These are phyloP conservation scores for apple (Malus domestica) DNA, from an alignment of 306 rosid species.

Conservation along the genomic window DNA sequence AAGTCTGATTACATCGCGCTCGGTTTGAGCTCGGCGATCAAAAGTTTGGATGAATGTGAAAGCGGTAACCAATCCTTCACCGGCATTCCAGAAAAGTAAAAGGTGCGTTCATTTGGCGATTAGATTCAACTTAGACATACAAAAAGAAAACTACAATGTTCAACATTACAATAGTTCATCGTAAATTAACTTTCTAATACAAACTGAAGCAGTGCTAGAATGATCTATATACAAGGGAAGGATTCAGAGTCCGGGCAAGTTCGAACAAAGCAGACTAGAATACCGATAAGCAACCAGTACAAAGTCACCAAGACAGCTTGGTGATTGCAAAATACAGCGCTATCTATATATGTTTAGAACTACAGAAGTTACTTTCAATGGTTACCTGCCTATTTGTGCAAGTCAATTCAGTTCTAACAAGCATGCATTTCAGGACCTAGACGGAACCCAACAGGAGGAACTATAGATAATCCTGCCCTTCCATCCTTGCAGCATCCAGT, in stretches of 20 bases:
- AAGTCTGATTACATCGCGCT: too few species aligned
- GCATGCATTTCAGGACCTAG: conserved; percentile 16
- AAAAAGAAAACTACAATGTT: neutral
- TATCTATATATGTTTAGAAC: neutral
- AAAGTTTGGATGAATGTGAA: neutral
- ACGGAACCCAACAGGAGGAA: conserved; percentile 56
- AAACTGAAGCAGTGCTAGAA: neutral
- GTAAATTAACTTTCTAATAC: neutral
- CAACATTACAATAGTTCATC: neutral
- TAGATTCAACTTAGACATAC: neutral
- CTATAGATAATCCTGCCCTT: conserved; percentile 49
- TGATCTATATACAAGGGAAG: neutral
- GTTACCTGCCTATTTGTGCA: neutral
- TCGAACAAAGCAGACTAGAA: neutral
- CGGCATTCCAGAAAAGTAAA: neutral
- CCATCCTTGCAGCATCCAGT: conserved; percentile 74
- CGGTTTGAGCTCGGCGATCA: too few species aligned
- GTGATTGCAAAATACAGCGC: neutral
- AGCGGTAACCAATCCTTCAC: neutral
- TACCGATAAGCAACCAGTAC: too few species aligned
- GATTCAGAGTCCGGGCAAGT: neutral
- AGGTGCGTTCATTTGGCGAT: neutral
- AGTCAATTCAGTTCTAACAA: neutral
- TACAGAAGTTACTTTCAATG: neutral
- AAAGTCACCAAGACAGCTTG: neutral